Evolutionary conservation across 1,284 basidiomycete species (phyloP).

Genomic region (Anthracocystis walkeri): DNA sequence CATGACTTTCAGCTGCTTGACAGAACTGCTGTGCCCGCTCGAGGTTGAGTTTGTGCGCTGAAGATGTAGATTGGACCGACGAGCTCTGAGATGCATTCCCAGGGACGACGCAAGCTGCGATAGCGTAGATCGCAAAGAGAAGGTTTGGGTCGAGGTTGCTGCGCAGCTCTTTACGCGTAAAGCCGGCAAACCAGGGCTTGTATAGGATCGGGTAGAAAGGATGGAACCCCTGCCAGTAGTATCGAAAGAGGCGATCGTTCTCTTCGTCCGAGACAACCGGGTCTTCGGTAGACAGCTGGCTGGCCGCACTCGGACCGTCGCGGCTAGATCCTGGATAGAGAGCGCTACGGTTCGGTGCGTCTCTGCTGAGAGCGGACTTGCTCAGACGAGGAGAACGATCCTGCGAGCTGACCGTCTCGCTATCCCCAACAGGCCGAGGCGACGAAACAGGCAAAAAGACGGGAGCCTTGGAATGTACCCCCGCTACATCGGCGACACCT

Average conservation of each 20-base stretch:
- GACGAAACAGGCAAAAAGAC: constrained; percentile 45
- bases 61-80: background rate
- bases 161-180: constrained; percentile 49
- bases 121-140: constrained; percentile 58
- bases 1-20: constrained; percentile 49
- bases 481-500: constrained; percentile 3
- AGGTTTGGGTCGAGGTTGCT: constrained; percentile 48
- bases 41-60: constrained; percentile 27
- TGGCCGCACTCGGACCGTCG: constrained; percentile 10
- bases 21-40: constrained; percentile 48
- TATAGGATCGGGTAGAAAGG: constrained; percentile 64
- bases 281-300: constrained; percentile 14
- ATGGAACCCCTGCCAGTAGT: constrained; percentile 63
- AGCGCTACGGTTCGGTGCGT: constrained; percentile 9
- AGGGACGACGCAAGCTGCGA: constrained; percentile 53
- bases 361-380: constrained; percentile 15
- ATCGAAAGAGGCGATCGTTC: constrained; percentile 49
- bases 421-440: constrained; percentile 31
- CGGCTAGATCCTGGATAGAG: constrained; percentile 27
- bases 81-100: constrained; percentile 20
- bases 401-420: constrained; percentile 33
- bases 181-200: constrained; percentile 57
- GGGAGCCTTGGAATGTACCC: constrained; percentile 17
- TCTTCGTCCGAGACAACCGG: constrained; percentile 49
- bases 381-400: constrained; percentile 29